Evolutionary conservation across 2,329 filamentous ascomycete genomes (phyloP).

Genomic region (Lomentospora prolificans): DNA sequence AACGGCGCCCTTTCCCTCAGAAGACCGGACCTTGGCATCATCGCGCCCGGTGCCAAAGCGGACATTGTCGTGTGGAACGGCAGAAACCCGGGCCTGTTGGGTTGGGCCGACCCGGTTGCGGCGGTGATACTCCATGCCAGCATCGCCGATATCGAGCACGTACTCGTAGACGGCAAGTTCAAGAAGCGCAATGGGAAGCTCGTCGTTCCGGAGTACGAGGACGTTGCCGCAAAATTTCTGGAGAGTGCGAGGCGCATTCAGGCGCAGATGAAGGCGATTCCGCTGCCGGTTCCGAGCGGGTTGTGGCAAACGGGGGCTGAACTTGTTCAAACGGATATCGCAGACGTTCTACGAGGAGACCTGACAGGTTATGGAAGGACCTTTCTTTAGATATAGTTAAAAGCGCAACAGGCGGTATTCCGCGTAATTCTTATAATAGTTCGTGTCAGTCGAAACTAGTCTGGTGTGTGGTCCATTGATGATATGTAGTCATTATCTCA

Average conservation of each 20-base stretch:
- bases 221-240: not conserved
- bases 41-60: conserved; percentile 16
- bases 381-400: no score
- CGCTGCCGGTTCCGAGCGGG: no score
- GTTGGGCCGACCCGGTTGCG: conserved; percentile 45
- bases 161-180: conserved; percentile 39
- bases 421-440: no score
- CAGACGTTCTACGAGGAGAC: no score
- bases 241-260: not conserved
- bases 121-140: conserved; percentile 46
- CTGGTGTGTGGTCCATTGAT: no score
- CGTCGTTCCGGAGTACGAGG: conserved; percentile 14
- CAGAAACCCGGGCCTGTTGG: conserved; percentile 36
- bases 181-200: conserved; percentile 34
- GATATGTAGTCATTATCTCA: no score
- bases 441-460: no score
- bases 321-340: no score
- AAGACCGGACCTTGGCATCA: conserved; percentile 38
- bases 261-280: not conserved
- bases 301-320: no score
- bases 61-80: conserved; percentile 10
- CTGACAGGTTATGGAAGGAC: no score
- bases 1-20: conserved; percentile 41
- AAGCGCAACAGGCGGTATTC: no score
- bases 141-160: conserved; percentile 40